These are phyloP conservation scores for Fusarium lyarnte DNA, from an alignment of 2,329 filamentous ascomycete genomes.

Conservation along the genomic window DNA sequence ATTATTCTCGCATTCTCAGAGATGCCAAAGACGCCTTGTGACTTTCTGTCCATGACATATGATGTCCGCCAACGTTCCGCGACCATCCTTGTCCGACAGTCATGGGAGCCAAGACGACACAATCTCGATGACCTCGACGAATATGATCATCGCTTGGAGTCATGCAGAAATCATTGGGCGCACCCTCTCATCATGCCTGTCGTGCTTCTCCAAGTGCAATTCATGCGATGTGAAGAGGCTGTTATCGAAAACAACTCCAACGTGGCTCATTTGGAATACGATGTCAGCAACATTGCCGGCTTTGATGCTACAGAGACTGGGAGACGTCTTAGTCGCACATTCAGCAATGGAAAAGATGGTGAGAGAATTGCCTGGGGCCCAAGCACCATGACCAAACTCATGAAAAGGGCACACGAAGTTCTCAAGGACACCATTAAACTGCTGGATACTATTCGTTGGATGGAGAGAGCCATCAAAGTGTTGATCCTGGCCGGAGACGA, in stretches of 20 bases:
- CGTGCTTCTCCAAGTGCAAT: slow-evolving; percentile 58
- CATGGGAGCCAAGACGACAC: slow-evolving; percentile 54
- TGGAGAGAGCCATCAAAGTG: slow-evolving; percentile 57
- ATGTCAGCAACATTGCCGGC: slow-evolving; percentile 56
- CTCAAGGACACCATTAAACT: slow-evolving; percentile 57
- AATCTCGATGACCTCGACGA: slow-evolving; percentile 56
- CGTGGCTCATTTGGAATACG: slow-evolving; percentile 53
- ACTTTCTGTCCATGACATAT: slow-evolving; percentile 59
- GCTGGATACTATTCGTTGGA: slow-evolving; percentile 58
- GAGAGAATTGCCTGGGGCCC: slow-evolving; percentile 46
- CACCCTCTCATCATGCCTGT: slow-evolving; percentile 58
- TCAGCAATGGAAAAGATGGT: slow-evolving; percentile 39
- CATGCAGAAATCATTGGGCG: slow-evolving; percentile 56
- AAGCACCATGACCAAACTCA: slow-evolving; percentile 57
- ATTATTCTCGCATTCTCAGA: slow-evolving; percentile 57
- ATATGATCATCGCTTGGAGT: slow-evolving; percentile 57
- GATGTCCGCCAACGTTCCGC: slow-evolving; percentile 51
- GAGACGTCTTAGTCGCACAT: slow-evolving; percentile 36
- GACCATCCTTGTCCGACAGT: slow-evolving; percentile 55
- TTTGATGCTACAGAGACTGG: slow-evolving; percentile 47
- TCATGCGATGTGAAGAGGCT: slow-evolving; percentile 56
- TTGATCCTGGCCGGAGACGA: slow-evolving; percentile 57
- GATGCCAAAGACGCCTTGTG: slow-evolving; percentile 56
- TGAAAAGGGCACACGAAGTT: slow-evolving; percentile 59
- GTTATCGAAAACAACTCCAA: slow-evolving; percentile 56